These are phyloP conservation scores for Carallia brachiata DNA, from an alignment of 345 rosid genomes.

Conservation along the genomic window DNA sequence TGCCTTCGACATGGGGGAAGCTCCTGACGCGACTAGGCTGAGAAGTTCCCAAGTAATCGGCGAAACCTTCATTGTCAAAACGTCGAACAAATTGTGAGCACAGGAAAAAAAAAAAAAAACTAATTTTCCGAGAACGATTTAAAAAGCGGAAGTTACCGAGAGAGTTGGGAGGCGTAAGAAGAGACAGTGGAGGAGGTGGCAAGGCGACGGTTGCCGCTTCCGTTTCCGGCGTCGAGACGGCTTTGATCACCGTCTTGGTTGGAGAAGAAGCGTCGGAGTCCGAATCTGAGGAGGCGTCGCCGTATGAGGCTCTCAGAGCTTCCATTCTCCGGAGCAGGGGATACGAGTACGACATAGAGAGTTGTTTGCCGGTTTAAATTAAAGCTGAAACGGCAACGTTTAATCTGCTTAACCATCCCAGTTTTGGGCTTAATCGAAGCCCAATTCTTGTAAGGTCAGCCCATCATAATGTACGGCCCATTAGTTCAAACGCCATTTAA, in stretches of 20 bases:
- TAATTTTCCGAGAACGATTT: neutral
- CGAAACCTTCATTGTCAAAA: conserved; percentile 20
- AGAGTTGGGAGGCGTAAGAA: conserved; percentile 56
- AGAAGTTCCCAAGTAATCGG: conserved; percentile 35
- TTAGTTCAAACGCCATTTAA: neutral
- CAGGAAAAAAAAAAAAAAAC: too few relatives aligned
- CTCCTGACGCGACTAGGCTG: conserved; percentile 63
- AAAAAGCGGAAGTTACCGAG: conserved; percentile 30
- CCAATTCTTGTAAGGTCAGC: too few relatives aligned
- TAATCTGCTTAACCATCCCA: too few relatives aligned
- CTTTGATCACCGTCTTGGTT: neutral
- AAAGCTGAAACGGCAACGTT: too few relatives aligned
- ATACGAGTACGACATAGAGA: too few relatives aligned
- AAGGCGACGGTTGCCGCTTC: conserved; percentile 19
- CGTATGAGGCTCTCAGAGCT: conserved; percentile 62
- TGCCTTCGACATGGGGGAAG: conserved; percentile 87
- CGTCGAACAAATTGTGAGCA: conserved; percentile 23
- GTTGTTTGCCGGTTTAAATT: too few relatives aligned
- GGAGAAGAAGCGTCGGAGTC: conserved; percentile 32
- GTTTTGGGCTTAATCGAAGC: too few relatives aligned
- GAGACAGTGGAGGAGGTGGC: conserved; percentile 81
- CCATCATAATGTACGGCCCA: neutral
- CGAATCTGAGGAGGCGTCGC: conserved; percentile 52
- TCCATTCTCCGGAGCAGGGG: conserved; percentile 41
- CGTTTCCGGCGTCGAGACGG: conserved; percentile 7